Evolutionary conservation across 108 stramenopile genomes (phyloP), one percentile per base, ranked within the genome.

Genomic region (Cyclostephanos tholiformis): DNA sequence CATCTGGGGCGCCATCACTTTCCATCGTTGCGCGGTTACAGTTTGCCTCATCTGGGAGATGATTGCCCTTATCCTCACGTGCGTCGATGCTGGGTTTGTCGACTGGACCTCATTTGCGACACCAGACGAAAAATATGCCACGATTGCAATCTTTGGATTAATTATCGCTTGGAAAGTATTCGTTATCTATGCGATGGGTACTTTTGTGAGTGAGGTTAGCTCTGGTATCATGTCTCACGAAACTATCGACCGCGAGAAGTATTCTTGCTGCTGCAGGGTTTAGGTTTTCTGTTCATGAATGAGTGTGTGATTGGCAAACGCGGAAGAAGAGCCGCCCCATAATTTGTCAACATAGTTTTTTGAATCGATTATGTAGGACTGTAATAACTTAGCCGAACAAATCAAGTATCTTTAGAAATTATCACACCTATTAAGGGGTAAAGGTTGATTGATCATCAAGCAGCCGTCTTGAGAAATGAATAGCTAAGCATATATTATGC

Each of bases 181-280:
- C 3, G 44, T 61, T 6, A n/a, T 71, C 4, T 71, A 71, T 27
- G 38, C 48, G 0, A 16, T 46, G 4, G 36, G 58, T 5, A 16
- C 44, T 6, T 71, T 59, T 35, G 48, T 71, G 44, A 26, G 36
- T 20, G 70, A 71, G 41, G 70, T 71, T 4, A 57, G 60, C 4
- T 43, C 38, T 7, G 70, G 70, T 16, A 46, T 62, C 20, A 71
- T 71, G 70, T 36, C 30, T 23, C 48, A 19, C 0, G 60, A 61
- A 22, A 71, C 70, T 22, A 26, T 35, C 17, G 14, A 14, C 0
- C 20, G 70, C 25, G 70, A 71, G 60, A 60, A 62, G 43, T 71
- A 71, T 44, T 71, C 70, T 27, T 71, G 70, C 25, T 71, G 70
- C 59, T 60, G 70, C 70, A 71, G 61, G 32, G 59, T 71, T n/a